Evolutionary conservation across 2,329 filamentous ascomycete species (phyloP).

Genomic region (Rutstroemia sydowiana): DNA sequence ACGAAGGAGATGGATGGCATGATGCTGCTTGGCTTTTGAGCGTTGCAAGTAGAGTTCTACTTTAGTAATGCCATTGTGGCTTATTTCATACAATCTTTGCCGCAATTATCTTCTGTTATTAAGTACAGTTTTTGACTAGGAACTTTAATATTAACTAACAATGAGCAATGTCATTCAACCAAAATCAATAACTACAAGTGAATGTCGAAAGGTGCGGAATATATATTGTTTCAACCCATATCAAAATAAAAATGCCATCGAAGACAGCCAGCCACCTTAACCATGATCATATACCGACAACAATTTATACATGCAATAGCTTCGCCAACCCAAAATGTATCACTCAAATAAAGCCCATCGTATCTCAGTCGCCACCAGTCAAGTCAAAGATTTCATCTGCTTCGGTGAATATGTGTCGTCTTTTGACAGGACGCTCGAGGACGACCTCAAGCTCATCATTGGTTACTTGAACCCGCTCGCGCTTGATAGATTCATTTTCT

Average conservation of each 20-base stretch:
- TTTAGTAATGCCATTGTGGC: constrained; percentile 11
- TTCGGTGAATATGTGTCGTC: constrained; percentile 4
- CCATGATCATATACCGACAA: background rate
- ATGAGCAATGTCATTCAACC: background rate
- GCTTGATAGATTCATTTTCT: background rate
- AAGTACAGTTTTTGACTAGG: constrained; percentile 2
- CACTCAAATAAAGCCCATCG: too few species aligned
- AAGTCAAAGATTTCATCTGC: constrained; percentile 6
- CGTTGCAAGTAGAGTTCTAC: constrained; percentile 40
- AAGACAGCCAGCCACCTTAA: background rate
- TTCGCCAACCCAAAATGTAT: background rate
- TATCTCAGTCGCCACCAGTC: background rate
- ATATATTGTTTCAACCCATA: background rate
- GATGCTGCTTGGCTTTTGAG: constrained; percentile 62
- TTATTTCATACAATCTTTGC: background rate
- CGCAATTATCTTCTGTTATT: background rate
- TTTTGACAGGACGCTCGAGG: constrained; percentile 10
- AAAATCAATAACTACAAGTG: background rate
- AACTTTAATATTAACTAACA: constrained; percentile 5
- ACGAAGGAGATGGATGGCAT: constrained; percentile 54
- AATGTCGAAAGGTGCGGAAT: background rate
- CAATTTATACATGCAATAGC: too few species aligned
- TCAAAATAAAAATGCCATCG: background rate
- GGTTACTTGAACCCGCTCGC: background rate
- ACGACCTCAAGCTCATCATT: constrained; percentile 6